Evolutionary conservation across 164 flowering plant genomes (phyloP).

Genomic region (Stephania yunnanensis): DNA sequence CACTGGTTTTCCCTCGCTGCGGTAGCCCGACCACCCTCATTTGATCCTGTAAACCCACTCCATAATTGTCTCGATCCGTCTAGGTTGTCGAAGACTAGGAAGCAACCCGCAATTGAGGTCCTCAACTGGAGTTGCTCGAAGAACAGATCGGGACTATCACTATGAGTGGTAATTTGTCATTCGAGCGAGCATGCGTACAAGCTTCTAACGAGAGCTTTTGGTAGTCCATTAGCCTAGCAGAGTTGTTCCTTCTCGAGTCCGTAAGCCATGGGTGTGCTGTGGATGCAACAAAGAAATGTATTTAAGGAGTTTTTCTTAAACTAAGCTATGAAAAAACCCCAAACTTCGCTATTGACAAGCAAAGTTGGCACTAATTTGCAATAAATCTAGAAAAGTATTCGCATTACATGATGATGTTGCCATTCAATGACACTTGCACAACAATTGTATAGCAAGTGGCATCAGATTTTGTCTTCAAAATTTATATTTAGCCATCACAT

Average conservation of each 20-base stretch:
- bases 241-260: constrained; percentile 88
- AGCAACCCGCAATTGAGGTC: constrained; percentile 89
- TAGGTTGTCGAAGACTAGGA: constrained; percentile 83
- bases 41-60: constrained; percentile 54
- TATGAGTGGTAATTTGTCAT: constrained; percentile 85
- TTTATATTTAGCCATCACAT: too few relatives aligned
- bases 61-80: constrained; percentile 78
- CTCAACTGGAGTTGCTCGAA: constrained; percentile 92
- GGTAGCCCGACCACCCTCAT: constrained; percentile 65
- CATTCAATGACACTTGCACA: too few relatives aligned
- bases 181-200: constrained; percentile 96
- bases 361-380: too few relatives aligned
- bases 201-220: constrained; percentile 97
- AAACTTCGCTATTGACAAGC: too few relatives aligned
- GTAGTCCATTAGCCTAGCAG: constrained; percentile 86
- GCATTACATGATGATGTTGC: too few relatives aligned
- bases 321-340: too few relatives aligned
- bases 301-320: not conserved
- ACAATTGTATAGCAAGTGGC: too few relatives aligned
- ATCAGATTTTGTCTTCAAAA: too few relatives aligned
- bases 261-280: constrained; percentile 93
- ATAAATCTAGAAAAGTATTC: too few relatives aligned
- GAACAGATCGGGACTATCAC: constrained; percentile 89
- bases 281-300: not conserved
- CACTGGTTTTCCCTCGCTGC: constrained; percentile 83